These are phyloP conservation scores for Clavispora phyllophila DNA, from an alignment of 805 yeast species.

Conservation along the genomic window DNA sequence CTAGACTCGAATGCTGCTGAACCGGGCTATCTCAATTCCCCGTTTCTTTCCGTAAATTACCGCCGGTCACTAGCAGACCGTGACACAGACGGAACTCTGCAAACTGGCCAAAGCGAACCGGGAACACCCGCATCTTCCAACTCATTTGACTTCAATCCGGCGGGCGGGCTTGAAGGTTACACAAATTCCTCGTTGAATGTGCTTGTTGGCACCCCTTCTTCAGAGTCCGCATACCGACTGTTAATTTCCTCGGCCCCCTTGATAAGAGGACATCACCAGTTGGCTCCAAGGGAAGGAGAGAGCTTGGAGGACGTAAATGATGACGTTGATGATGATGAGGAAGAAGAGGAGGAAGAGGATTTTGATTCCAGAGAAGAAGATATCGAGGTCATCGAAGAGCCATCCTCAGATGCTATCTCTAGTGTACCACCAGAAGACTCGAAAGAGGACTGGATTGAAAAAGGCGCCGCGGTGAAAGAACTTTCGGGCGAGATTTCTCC, in stretches of 20 bases:
- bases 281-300: background rate
- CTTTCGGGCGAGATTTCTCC: conserved; percentile 11
- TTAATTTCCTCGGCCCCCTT: conserved; percentile 12
- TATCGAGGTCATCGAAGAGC: background rate
- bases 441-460: conserved; percentile 25
- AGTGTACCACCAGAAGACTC: background rate
- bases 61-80: background rate
- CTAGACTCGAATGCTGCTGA: conserved; percentile 9
- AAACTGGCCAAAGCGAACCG: conserved; percentile 21
- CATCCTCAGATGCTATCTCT: background rate
- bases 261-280: background rate
- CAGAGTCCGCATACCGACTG: conserved; percentile 17
- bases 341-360: conserved; percentile 8
- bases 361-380: conserved; percentile 1
- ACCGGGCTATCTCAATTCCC: background rate
- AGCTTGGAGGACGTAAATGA: conserved; percentile 5
- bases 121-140: conserved; percentile 25
- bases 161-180: conserved; percentile 16
- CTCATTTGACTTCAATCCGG: conserved; percentile 29
- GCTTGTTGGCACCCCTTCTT: conserved; percentile 25
- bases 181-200: conserved; percentile 36
- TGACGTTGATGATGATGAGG: too few relatives aligned
- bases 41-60: background rate
- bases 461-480: conserved; percentile 28
- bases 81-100: background rate